Evolutionary conservation across 2,329 filamentous ascomycete genomes (phyloP).

Genomic region (Fusarium sp.): DNA sequence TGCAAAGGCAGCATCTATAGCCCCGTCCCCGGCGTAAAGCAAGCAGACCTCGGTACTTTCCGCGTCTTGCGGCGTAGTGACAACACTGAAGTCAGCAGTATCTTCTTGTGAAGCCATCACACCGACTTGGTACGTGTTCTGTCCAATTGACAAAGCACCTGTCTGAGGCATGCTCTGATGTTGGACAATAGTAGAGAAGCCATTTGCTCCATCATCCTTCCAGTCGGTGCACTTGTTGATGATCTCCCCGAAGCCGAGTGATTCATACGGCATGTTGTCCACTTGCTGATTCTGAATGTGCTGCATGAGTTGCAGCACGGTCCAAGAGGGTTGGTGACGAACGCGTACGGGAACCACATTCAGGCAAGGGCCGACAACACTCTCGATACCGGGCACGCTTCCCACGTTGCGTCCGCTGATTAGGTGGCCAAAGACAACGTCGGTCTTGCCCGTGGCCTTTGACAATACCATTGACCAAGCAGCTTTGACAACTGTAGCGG

Average conservation of each 20-base stretch:
- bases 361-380: slow-evolving; percentile 34
- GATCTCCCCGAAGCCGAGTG: slow-evolving; percentile 47
- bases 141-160: slow-evolving; percentile 20
- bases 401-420: slow-evolving; percentile 35
- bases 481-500: slow-evolving; percentile 61
- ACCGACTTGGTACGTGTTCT: slow-evolving; percentile 40
- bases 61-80: slow-evolving; percentile 39
- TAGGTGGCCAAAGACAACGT: slow-evolving; percentile 38
- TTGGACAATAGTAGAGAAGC: slow-evolving; percentile 46
- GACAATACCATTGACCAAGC: slow-evolving; percentile 61
- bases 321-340: slow-evolving; percentile 36
- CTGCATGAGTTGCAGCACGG: slow-evolving; percentile 56
- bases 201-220: slow-evolving; percentile 30
- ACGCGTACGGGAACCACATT: slow-evolving; percentile 39
- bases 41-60: slow-evolving; percentile 40
- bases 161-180: slow-evolving; percentile 47
- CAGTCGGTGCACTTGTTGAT: slow-evolving; percentile 46
- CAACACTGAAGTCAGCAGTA: slow-evolving; percentile 43
- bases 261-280: slow-evolving; percentile 46
- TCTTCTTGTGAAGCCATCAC: slow-evolving; percentile 39
- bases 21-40: slow-evolving; percentile 29
- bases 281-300: slow-evolving; percentile 61
- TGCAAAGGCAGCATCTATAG: background rate
- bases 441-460: slow-evolving; percentile 53
- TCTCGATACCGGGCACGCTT: slow-evolving; percentile 23